These are phyloP conservation scores for Fraxinus latifolia DNA, from an alignment of 305 asterid genomes.

Conservation along the genomic window DNA sequence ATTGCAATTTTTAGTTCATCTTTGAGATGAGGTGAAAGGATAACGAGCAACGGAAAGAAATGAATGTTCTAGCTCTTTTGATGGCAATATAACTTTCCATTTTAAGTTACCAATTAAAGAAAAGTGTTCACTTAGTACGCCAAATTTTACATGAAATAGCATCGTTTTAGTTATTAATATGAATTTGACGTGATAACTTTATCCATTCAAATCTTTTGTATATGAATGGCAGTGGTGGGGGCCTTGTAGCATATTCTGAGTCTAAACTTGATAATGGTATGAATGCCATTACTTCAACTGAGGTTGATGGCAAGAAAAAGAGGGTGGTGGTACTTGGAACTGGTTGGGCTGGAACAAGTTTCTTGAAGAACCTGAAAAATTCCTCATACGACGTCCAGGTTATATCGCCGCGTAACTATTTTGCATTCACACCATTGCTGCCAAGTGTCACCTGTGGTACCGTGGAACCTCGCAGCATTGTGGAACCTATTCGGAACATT, in stretches of 20 bases:
- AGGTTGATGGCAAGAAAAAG: conserved; percentile 35
- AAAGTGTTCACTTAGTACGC: not conserved
- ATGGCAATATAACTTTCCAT: not conserved
- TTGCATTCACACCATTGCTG: conserved; percentile 89
- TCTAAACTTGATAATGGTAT: conserved; percentile 22
- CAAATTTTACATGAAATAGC: not conserved
- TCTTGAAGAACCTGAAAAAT: conserved; percentile 68
- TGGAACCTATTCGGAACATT: conserved; percentile 91
- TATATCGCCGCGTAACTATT: conserved; percentile 94
- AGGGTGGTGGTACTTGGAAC: conserved; percentile 78
- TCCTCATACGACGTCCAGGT: conserved; percentile 82
- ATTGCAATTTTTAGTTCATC: not conserved
- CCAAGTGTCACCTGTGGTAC: conserved; percentile 98
- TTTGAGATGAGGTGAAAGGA: not conserved
- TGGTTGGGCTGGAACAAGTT: conserved; percentile 98
- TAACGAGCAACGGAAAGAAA: not conserved
- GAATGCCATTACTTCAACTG: conserved; percentile 23
- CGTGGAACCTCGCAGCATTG: conserved; percentile 57
- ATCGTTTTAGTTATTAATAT: not conserved
- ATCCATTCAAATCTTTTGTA: not conserved
- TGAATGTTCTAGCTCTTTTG: not conserved
- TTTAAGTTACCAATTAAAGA: not conserved
- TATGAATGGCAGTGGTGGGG: conserved; percentile 39
- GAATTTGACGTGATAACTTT: not conserved
- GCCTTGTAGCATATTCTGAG: conserved; percentile 43